Evolutionary conservation across 371 early-diverging fungal species (phyloP), one percentile per base, ranked within the genome.

Genomic region (Smittium culicis): DNA sequence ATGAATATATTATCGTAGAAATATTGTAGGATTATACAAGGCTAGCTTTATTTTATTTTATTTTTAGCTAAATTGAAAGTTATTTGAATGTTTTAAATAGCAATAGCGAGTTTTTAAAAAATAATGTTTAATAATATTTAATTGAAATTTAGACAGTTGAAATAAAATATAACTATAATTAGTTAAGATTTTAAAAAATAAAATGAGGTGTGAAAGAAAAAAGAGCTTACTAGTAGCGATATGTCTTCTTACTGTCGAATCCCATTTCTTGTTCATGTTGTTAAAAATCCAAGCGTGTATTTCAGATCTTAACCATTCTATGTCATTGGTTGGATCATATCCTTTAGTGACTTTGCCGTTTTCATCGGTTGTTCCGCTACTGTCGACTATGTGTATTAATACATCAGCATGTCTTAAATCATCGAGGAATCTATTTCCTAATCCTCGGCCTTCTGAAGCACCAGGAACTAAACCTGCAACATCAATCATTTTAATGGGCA

Each of bases 401-500:
- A 82, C 85, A 64, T 87, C 82, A 35, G 90, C 90, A 28, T 81
- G 81, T 58, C 89, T 80, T 64, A 90, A 73, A 68, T 90, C 90
- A 68, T 90, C 90, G 45, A 90, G 70, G 67, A 90, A 90, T 68
- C 85, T 84, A 71, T 90, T 90, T 20, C 90, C 90, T 55, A 90
- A 76, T 0, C 84, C 88, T 45, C 77, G 76, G 11, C 90, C 90
- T 64, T 82, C 79, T 3, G 86, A 84, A 3, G 90, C 90, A 1
- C 90, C 90, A 2, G 90, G 90, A 1, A 90, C 90, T 31, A 89
- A 74, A 31, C 90, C 90, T 0, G 89, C 89, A 2, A 90, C 89
- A 67, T 90, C 90, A 71, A 90, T 69, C 55, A 90, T 80, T 66
- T 84, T 81, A n/a, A 90, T 77, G 0, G 90, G 90, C n/a, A 90